Percentiles rank a stretch among this genome's conserved stretches.
Evolutionary conservation across 2,329 filamentous ascomycete genomes (phyloP).

Genomic region (Microdochium bolleyi): DNA sequence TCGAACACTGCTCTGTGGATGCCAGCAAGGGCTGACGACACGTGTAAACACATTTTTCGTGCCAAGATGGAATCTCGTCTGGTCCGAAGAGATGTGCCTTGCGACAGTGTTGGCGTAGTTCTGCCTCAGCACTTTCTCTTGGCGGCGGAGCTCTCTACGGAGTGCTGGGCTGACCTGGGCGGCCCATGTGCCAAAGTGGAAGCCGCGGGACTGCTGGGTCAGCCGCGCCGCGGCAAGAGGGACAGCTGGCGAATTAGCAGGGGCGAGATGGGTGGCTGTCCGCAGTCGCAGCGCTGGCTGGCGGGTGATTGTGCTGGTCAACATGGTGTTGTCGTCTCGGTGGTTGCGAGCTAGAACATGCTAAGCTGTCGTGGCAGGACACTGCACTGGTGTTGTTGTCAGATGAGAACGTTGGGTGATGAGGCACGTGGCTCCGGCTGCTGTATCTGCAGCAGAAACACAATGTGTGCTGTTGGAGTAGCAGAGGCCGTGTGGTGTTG

Average conservation of each 20-base stretch:
- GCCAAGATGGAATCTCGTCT: not conserved
- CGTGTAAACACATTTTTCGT: not conserved
- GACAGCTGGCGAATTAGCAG: not conserved
- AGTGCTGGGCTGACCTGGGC: not conserved
- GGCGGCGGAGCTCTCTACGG: not conserved
- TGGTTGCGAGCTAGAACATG: not conserved
- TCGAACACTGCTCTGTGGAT: not conserved
- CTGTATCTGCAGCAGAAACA: too few species aligned
- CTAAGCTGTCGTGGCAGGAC: not conserved
- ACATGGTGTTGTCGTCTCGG: not conserved
- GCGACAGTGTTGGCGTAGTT: not conserved
- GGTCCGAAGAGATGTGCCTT: not conserved
- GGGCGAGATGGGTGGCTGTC: not conserved
- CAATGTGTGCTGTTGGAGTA: too few species aligned
- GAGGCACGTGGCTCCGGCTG: too few species aligned
- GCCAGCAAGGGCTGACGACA: not conserved
- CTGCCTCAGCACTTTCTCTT: not conserved
- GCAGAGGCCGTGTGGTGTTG: too few species aligned
- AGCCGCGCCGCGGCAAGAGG: not conserved
- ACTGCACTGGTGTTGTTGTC: too few species aligned
- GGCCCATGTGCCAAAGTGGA: not conserved
- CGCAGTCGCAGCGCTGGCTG: not conserved
- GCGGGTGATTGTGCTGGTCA: not conserved
- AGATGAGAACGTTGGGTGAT: too few species aligned
- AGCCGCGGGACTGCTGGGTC: not conserved